Conservation (phyloP, 176 grass and related monocot species). For the Puccinellia tenuiflora region DNA sequence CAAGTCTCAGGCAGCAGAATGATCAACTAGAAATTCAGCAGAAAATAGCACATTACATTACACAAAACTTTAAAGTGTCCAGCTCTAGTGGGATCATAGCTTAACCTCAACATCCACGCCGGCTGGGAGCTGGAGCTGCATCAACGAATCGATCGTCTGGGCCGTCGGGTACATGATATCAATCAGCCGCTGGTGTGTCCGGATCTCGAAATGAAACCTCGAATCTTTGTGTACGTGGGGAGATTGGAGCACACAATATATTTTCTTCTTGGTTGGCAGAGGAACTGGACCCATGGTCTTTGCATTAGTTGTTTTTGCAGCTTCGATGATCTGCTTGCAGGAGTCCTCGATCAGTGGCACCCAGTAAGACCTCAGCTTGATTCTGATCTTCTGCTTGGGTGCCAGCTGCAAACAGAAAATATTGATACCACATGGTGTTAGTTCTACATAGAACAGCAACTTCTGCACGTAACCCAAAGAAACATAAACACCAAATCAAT, state of each 20-base stretch:
- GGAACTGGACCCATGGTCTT: constrained; percentile 92
- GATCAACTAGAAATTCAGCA: not conserved
- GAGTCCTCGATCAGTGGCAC: constrained; percentile 79
- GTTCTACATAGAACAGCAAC: not conserved
- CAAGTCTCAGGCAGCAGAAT: constrained; percentile 8
- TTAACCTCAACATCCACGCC: constrained; percentile 98
- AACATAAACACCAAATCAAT: constrained; percentile 17
- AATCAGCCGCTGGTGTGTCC: constrained; percentile 83
- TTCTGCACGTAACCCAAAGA: not conserved
- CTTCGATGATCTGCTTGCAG: constrained; percentile 91
- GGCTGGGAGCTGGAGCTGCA: constrained; percentile 92
- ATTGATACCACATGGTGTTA: constrained; percentile 8
- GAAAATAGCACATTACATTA: not conserved
- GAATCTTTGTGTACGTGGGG: constrained; percentile 96
- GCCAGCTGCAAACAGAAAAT: constrained; percentile 43
- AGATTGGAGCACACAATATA: constrained; percentile 96
- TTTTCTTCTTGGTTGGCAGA: constrained; percentile 67
- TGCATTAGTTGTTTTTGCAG: constrained; percentile 83
- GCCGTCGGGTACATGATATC: constrained; percentile 94
- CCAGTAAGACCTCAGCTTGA: constrained; percentile 97
- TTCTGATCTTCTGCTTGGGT: constrained; percentile 87
- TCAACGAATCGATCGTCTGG: constrained; percentile 88
- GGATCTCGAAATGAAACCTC: constrained; percentile 94
- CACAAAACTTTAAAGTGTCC: constrained; percentile 10
- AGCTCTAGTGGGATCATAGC: constrained; percentile 55